Evolutionary conservation across 345 rosid genomes (phyloP).

Genomic region (Hevea brasiliensis): DNA sequence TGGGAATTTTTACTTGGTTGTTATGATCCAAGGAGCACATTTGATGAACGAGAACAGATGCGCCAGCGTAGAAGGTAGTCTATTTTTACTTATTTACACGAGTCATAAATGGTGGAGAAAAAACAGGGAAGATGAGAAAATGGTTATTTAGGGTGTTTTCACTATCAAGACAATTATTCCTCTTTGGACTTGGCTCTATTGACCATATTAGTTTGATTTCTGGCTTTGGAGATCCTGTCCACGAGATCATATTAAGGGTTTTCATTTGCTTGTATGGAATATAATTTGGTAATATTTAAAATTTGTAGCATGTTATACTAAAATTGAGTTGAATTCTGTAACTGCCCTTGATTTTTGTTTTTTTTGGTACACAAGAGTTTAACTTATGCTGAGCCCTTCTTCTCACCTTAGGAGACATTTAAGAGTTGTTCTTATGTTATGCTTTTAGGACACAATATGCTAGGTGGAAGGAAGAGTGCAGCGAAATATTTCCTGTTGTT

Average conservation of each 20-base stretch:
- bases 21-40: conserved; percentile 88
- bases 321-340: not conserved
- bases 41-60: conserved; percentile 78
- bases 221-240: not conserved
- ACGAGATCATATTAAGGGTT: not conserved
- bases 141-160: not conserved
- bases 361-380: conserved; percentile 3
- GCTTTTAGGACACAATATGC: conserved; percentile 66
- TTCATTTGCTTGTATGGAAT: not conserved
- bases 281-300: not conserved
- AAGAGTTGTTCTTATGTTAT: conserved; percentile 1
- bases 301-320: not conserved
- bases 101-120: not conserved
- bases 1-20: conserved; percentile 98
- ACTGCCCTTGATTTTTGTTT: not conserved
- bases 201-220: not conserved
- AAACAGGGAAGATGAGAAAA: not conserved
- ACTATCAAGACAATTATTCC: not conserved
- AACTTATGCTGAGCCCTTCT: not conserved
- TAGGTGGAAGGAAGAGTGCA: conserved; percentile 80
- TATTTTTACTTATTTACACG: conserved; percentile 7
- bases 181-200: not conserved
- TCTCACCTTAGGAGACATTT: conserved; percentile 8
- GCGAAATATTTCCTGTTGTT: conserved; percentile 65
- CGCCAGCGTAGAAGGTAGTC: conserved; percentile 73